These are phyloP conservation scores for Nannochloris sp. DNA, from an alignment of 139 green algal species.

Conservation along the genomic window DNA sequence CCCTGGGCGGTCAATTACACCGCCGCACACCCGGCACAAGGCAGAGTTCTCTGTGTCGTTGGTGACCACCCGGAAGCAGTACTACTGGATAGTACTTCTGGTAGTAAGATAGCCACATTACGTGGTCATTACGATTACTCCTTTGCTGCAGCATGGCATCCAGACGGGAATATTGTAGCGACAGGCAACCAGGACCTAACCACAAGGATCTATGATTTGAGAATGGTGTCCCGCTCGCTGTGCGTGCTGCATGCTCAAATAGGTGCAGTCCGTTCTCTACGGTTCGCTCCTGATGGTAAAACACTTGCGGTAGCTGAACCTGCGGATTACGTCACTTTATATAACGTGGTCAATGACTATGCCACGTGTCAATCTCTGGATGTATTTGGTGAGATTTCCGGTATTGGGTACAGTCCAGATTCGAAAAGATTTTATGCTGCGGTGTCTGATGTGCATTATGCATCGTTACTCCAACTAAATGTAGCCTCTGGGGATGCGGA, in stretches of 20 bases:
- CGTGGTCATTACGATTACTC: constrained; percentile 84
- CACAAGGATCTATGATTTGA: constrained; percentile 71
- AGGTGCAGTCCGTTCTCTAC: constrained; percentile 56
- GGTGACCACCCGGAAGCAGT: constrained; percentile 58
- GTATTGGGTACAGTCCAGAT: constrained; percentile 33
- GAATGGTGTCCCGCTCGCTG: constrained; percentile 30
- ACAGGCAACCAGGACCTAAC: constrained; percentile 91
- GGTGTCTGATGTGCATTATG: constrained; percentile 26
- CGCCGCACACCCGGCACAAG: constrained; percentile 14
- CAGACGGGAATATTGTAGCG: constrained; percentile 65
- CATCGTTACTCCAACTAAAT: constrained; percentile 23
- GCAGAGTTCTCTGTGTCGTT: constrained; percentile 48
- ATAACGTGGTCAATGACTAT: constrained; percentile 50
- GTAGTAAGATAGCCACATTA: constrained; percentile 28
- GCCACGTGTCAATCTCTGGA: constrained; percentile 56
- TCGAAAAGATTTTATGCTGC: constrained; percentile 21
- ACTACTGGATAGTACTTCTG: constrained; percentile 25
- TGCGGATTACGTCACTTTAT: constrained; percentile 90
- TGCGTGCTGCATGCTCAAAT: constrained; percentile 56
- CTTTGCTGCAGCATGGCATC: constrained; percentile 90
- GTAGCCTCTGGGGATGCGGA: no score
- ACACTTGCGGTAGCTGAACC: constrained; percentile 81
- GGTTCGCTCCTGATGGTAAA: constrained; percentile 63
- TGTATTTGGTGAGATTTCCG: constrained; percentile 69
- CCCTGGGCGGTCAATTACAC: constrained; percentile 87